A percentile compares a stretch with the other conserved stretches of the same genome.
phyloP scores from a whole-genome alignment of 1,284 basidiomycete species.

The Pseudozyma hubeiensis region DNA sequence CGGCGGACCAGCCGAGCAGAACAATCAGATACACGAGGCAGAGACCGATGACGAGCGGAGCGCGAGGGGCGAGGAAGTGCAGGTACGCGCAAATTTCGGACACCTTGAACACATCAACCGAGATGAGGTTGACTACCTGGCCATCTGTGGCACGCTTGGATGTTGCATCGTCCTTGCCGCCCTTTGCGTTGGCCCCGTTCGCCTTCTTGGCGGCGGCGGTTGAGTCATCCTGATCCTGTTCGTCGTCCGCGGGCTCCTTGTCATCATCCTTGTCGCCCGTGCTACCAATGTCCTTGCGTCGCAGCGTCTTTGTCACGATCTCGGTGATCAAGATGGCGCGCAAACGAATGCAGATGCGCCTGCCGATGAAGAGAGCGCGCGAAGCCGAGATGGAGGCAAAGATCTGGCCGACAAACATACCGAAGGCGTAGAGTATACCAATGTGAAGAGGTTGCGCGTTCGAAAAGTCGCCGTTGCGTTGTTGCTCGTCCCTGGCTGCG shows the following conservation, averaged over 20 bases:
- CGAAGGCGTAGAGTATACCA: slow-evolving; percentile 71
- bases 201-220: slow-evolving; percentile 27
- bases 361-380: slow-evolving; percentile 72
- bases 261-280: slow-evolving; percentile 38
- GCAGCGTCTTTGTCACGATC: slow-evolving; percentile 73
- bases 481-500: slow-evolving; percentile 36
- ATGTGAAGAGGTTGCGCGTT: slow-evolving; percentile 70
- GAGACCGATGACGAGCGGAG: slow-evolving; percentile 72
- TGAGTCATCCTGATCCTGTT: slow-evolving; percentile 24
- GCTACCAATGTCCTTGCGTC: slow-evolving; percentile 70
- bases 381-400: slow-evolving; percentile 69
- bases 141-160: slow-evolving; percentile 70
- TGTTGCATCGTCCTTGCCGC: slow-evolving; percentile 30
- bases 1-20: slow-evolving; percentile 72
- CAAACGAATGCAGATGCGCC: slow-evolving; percentile 70
- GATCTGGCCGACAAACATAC: slow-evolving; percentile 71
- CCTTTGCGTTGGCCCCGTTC: slow-evolving; percentile 15
- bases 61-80: slow-evolving; percentile 68
- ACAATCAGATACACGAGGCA: slow-evolving; percentile 71
- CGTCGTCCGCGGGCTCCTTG: slow-evolving; percentile 22
- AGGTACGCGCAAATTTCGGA: slow-evolving; percentile 63
- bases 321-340: slow-evolving; percentile 72
- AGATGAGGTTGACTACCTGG: slow-evolving; percentile 73
- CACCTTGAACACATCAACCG: slow-evolving; percentile 72
- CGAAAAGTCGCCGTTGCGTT: slow-evolving; percentile 23